Evolutionary conservation across 129 eudicot genomes (phyloP).

Genomic region (Artemisia argyi): DNA sequence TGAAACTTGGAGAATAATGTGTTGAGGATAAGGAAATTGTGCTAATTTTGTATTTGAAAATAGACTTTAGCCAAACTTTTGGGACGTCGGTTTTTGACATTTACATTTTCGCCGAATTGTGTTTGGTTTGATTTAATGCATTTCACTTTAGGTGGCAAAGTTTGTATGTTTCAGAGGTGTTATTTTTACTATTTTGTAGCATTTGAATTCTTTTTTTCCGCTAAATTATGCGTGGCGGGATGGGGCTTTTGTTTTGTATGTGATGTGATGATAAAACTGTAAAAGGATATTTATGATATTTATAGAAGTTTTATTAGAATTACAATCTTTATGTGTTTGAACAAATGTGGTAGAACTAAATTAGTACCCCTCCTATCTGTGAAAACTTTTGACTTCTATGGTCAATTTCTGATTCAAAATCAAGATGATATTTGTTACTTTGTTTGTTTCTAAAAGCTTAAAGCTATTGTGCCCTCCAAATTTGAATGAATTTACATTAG

Average conservation of each 20-base stretch:
- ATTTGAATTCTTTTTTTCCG: too few species aligned
- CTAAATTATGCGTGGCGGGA: too few species aligned
- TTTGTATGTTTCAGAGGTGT: too few species aligned
- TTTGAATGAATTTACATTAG: not conserved
- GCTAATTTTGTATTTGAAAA: not conserved
- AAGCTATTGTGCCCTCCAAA: conserved; percentile 15
- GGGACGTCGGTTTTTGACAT: too few species aligned
- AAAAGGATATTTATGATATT: not conserved
- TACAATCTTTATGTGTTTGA: not conserved
- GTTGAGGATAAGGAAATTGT: not conserved
- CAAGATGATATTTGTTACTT: not conserved
- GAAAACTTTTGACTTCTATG: not conserved
- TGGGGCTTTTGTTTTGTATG: too few species aligned
- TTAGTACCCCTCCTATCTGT: conserved; percentile 14
- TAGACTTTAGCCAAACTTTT: not conserved
- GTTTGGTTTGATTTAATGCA: too few species aligned
- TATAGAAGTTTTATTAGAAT: not conserved
- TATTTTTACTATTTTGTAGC: not conserved
- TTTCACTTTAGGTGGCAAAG: too few species aligned
- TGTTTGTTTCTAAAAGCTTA: conserved; percentile 4
- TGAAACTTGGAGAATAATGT: not conserved
- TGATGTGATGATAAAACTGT: too few species aligned
- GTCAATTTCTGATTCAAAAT: conserved; percentile 2
- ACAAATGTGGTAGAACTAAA: not conserved
- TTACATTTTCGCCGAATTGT: too few species aligned